Evolutionary conservation across 2,329 filamentous ascomycete genomes (phyloP), one percentile per base, ranked within the genome.

Genomic region (Keithomyces neogunnii): DNA sequence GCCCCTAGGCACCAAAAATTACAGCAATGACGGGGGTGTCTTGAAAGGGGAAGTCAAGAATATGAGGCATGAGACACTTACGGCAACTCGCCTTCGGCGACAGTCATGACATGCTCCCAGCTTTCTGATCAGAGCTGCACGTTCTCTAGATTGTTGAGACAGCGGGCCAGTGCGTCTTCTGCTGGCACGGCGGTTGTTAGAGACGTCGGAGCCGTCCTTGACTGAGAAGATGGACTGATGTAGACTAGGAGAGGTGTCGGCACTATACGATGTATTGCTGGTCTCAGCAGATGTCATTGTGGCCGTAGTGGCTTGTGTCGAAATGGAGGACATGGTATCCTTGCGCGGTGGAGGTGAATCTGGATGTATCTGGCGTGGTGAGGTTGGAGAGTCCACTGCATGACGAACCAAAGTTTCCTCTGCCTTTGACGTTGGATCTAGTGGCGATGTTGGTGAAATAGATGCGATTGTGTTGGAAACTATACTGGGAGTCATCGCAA

Each of bases 101-200:
- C 79, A 82, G 58, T 81, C 77, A 35, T 63, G 59, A 59, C 79
- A 82, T 46, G 79, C 79, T 52, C 79, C 78, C 49, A 82, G 67
- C 63, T 81, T 82, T 59, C 79, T 69, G 55, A 82, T 82, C 52
- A 82, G 63, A 45, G 78, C 78, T 45, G 79, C 79, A 62, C 77
- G 77, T 58, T 81, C 77, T 62, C 79, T 73, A 59, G 81, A 80
- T 55, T 77, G 71, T 50, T 78, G 73, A 33, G 78, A 80, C 55
- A 82, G 68, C 55, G 79, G 79, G 42, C 79, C 79, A 55, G 78
- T 82, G 51, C 79, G 75, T 64, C 79, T 74, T 60, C 79, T 75
- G 62, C 75, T 81, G 55, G 77, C 70, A 59, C 77, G 75, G 58
- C 76, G 75, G 62, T 69, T 72, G 61, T 74, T 73, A 67, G 71